Evolutionary conservation across 1,284 basidiomycete genomes (phyloP).

Genomic region (Veloporphyrellus conicus): DNA sequence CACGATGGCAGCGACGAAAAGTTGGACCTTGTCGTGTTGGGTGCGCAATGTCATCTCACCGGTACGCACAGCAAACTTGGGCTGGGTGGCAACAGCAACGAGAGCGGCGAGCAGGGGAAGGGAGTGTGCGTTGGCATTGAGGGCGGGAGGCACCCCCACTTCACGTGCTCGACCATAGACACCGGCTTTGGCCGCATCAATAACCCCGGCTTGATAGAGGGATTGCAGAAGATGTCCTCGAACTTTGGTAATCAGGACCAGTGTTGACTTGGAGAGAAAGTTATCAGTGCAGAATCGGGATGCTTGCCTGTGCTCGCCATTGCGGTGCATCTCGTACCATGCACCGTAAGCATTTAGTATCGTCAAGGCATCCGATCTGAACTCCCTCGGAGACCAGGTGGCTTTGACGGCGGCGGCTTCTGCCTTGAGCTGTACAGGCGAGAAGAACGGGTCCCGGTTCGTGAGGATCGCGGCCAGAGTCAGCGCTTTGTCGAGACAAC

Average conservation of each 20-base stretch:
- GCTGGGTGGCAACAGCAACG: slow-evolving; percentile 83
- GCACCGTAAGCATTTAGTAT: slow-evolving; percentile 77
- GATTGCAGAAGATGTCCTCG: slow-evolving; percentile 78
- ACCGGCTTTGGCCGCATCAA: slow-evolving; percentile 72
- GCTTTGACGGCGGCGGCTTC: slow-evolving; percentile 71
- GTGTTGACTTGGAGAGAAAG: slow-evolving; percentile 82
- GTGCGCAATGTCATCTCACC: slow-evolving; percentile 75
- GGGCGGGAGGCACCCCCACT: slow-evolving; percentile 55
- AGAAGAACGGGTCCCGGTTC: slow-evolving; percentile 87
- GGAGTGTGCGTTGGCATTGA: slow-evolving; percentile 75
- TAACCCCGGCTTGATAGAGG: slow-evolving; percentile 77
- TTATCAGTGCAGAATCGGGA: slow-evolving; percentile 83
- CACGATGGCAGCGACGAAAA: slow-evolving; percentile 3
- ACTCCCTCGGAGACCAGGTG: slow-evolving; percentile 75
- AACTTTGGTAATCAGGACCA: slow-evolving; percentile 82
- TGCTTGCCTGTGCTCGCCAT: slow-evolving; percentile 59
- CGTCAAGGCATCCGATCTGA: slow-evolving; percentile 84
- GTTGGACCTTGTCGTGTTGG: slow-evolving; percentile 77
- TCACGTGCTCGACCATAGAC: slow-evolving; percentile 28
- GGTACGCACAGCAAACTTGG: slow-evolving; percentile 90
- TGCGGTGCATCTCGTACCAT: slow-evolving; percentile 73
- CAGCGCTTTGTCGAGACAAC: slow-evolving; percentile 85
- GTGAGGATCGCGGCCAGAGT: slow-evolving; percentile 88
- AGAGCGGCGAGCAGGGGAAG: slow-evolving; percentile 81
- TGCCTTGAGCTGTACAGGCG: slow-evolving; percentile 67